A percentile compares a stretch with the other conserved stretches of the same genome.
phyloP scores from a whole-genome alignment of 1,284 basidiomycete species.

The Paramarasmius palmivorus region DNA sequence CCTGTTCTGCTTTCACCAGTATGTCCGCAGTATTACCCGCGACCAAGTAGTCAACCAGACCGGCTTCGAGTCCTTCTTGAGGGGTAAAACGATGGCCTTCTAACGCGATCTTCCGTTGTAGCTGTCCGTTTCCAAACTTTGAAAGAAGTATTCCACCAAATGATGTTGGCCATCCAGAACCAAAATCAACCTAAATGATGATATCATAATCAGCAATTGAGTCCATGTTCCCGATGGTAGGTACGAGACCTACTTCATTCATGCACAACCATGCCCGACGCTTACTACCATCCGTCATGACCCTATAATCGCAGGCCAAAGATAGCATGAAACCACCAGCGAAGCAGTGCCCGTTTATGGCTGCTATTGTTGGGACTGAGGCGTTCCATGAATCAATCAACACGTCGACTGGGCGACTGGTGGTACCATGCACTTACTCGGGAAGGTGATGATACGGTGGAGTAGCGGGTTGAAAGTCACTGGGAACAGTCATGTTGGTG shows the following conservation, averaged over 20 bases:
- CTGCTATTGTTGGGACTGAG: constrained; percentile 80
- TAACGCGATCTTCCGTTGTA: constrained; percentile 77
- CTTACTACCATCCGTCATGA: constrained; percentile 82
- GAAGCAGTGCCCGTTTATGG: constrained; percentile 91
- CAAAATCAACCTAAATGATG: constrained; percentile 70
- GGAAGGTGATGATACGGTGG: constrained; percentile 62
- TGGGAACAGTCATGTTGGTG: constrained; percentile 21
- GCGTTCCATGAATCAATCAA: constrained; percentile 10
- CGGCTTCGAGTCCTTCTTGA: constrained; percentile 64
- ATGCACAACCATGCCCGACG: constrained; percentile 86
- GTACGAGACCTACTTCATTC: constrained; percentile 83
- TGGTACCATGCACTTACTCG: constrained; percentile 48
- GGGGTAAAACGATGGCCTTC: constrained; percentile 86
- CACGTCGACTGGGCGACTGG: neutral
- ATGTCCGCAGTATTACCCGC: constrained; percentile 59
- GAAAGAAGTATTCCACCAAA: constrained; percentile 67
- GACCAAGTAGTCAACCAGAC: constrained; percentile 76
- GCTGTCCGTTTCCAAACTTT: constrained; percentile 62
- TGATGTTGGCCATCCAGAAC: constrained; percentile 76
- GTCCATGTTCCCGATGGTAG: constrained; percentile 10
- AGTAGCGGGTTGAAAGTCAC: constrained; percentile 58
- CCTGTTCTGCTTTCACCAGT: constrained; percentile 56
- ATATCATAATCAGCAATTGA: constrained; percentile 11
- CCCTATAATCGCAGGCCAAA: constrained; percentile 85
- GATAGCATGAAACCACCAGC: constrained; percentile 85